These are phyloP conservation scores for Trypanosoma platydactyli DNA, from an alignment of 208 protist genomes.

Conservation along the genomic window DNA sequence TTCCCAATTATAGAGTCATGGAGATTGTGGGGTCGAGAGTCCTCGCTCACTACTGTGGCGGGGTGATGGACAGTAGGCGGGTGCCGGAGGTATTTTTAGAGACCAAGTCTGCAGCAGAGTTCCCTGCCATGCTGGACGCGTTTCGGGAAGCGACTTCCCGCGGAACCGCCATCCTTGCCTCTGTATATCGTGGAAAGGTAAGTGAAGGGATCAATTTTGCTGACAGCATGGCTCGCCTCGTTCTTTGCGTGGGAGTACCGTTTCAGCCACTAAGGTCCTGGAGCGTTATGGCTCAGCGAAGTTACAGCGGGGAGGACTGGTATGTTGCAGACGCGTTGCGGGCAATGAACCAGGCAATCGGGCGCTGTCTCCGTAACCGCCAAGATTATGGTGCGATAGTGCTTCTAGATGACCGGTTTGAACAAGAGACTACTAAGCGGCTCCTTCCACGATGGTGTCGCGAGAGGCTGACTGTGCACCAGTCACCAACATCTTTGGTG, in stretches of 20 bases:
- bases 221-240: slow-evolving; percentile 90
- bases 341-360: slow-evolving; percentile 96
- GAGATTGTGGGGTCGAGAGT: slow-evolving; percentile 26
- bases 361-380: slow-evolving; percentile 93
- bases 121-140: slow-evolving; percentile 18
- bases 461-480: slow-evolving; percentile 32
- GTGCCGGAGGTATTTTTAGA: slow-evolving; percentile 22
- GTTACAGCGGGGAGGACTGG: slow-evolving; percentile 84
- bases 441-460: slow-evolving; percentile 67
- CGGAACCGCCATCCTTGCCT: slow-evolving; percentile 70
- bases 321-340: slow-evolving; percentile 87
- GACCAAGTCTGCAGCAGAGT: slow-evolving; percentile 16
- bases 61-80: neutral
- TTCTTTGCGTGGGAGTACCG: slow-evolving; percentile 94
- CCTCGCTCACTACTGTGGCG: neutral
- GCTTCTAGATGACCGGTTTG: slow-evolving; percentile 90
- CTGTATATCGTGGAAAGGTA: slow-evolving; percentile 94
- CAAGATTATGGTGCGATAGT: slow-evolving; percentile 95
- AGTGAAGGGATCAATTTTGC: slow-evolving; percentile 96
- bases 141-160: slow-evolving; percentile 13
- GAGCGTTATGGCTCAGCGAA: slow-evolving; percentile 53
- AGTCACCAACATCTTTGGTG: slow-evolving; percentile 3
- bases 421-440: slow-evolving; percentile 27
- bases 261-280: slow-evolving; percentile 63
- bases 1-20: slow-evolving; percentile 78